phyloP scores from a whole-genome alignment of 2,329 filamentous ascomycete genomes.

The Harringtonia aguacate region DNA sequence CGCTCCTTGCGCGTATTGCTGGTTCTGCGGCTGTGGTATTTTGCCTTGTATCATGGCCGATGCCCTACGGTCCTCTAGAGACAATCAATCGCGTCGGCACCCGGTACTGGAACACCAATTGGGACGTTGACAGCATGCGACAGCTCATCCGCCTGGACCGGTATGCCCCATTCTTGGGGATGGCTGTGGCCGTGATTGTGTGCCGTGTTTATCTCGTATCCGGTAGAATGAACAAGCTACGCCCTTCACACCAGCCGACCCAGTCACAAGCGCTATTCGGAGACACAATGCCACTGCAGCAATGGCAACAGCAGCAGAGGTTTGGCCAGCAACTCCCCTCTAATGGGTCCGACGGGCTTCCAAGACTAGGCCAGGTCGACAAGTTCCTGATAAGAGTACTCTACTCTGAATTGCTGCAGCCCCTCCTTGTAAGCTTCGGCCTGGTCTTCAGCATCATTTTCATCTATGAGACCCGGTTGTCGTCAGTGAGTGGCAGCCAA shows the following conservation, averaged over 20 bases:
- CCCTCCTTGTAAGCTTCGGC: constrained; percentile 17
- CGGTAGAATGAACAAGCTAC: background rate
- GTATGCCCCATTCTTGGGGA: constrained; percentile 8
- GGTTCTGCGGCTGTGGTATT: constrained; percentile 1
- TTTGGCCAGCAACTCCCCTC: no score
- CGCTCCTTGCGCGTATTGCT: constrained; percentile 1
- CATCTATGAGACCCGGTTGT: constrained; percentile 16
- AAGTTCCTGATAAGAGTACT: background rate
- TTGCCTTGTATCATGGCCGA: constrained; percentile 1
- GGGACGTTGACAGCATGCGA: constrained; percentile 4
- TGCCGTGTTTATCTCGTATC: constrained; percentile 15
- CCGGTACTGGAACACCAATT: background rate
- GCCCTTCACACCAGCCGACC: no score
- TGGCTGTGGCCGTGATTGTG: constrained; percentile 5
- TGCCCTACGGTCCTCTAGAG: constrained; percentile 3
- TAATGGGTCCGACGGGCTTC: no score
- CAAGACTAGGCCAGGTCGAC: no score
- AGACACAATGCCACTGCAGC: no score
- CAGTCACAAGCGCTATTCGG: no score
- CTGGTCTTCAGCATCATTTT: constrained; percentile 21
- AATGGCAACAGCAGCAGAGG: no score
- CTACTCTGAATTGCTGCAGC: constrained; percentile 26
- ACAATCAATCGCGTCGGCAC: background rate
- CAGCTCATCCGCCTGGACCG: constrained; percentile 1
- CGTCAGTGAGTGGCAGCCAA: background rate